Evolutionary conservation across 805 yeast genomes (phyloP), one percentile per base, ranked within the genome.

Genomic region (Lachancea nothofagi): DNA sequence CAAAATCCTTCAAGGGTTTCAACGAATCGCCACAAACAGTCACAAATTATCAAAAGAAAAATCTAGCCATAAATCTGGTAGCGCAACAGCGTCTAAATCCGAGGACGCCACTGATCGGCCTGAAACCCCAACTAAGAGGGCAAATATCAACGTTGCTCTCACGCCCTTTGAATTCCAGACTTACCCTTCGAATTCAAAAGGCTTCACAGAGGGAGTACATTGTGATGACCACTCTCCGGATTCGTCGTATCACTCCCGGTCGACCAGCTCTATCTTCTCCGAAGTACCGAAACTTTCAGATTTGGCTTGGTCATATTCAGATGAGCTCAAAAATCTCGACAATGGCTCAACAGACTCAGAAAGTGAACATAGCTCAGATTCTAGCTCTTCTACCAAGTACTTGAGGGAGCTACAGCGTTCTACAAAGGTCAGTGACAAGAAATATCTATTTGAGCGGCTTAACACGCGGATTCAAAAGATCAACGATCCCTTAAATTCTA

Each of bases 381-480:
- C 51, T 9, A 42, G 52, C 25, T 45, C 49, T 14, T 48, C 53
- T 2, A 44, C 42, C 7, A 53, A 53, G 20, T 51, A 57, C 9
- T 43, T 59, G 12, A 46, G 40, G 25, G 49, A 53, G 28, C 41
- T 60, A 24, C 55, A 60, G 42, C 45, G 48, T 17, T 57, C 65
- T 1, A 55, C 46, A 12, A 58, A 54, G 36, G 65, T 60, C 13
- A 58, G 49, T 26, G 64, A 61, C 29, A 61, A 59, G 36, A 55
- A 59, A 1, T 47, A 51, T 19, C 35, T 61, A 21, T 61, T 57
- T 40, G 65, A 61, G 36, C 57, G 49, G 33, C 41, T 59, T 8
- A 27, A 28, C 27, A 27, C 22, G 48, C 50, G 29, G 17, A 10
- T 31, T 4, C 34, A 31, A 38, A 45, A 22, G 27, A 28, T 18